Percentiles rank a stretch among this genome's conserved stretches.
These are phyloP conservation scores for Alternaria metachromatica DNA, from an alignment of 2,329 filamentous ascomycete species.

Conservation along the genomic window DNA sequence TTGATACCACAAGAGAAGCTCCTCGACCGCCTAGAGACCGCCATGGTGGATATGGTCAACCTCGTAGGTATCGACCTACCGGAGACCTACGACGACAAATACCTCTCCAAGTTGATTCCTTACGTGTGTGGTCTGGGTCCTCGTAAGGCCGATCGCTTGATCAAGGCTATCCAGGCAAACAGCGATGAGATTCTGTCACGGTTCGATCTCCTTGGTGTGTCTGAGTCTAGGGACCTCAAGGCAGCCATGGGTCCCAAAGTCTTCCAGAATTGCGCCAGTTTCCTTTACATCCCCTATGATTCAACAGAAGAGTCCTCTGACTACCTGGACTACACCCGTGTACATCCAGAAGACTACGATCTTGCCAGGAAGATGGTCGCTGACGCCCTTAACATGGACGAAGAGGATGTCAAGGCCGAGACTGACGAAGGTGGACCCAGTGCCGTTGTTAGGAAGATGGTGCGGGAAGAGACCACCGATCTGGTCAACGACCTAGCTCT, in stretches of 20 bases:
- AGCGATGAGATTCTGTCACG: slow-evolving; percentile 84
- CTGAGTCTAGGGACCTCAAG: slow-evolving; percentile 60
- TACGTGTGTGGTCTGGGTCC: slow-evolving; percentile 92
- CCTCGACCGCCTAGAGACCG: slow-evolving; percentile 85
- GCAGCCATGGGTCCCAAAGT: slow-evolving; percentile 78
- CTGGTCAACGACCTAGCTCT: slow-evolving; percentile 95
- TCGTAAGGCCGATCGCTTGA: slow-evolving; percentile 82
- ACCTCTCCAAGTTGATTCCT: slow-evolving; percentile 85
- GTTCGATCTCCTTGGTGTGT: slow-evolving; percentile 87
- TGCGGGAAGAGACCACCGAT: slow-evolving; percentile 91
- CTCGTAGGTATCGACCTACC: slow-evolving; percentile 95
- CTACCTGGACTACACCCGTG: slow-evolving; percentile 93
- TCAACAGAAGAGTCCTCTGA: slow-evolving; percentile 82
- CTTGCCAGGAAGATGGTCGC: slow-evolving; percentile 98
- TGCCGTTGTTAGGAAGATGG: slow-evolving; percentile 92
- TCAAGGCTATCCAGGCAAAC: slow-evolving; percentile 92
- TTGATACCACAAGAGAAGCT: slow-evolving; percentile 88
- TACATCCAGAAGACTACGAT: slow-evolving; percentile 98
- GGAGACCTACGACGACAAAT: slow-evolving; percentile 80
- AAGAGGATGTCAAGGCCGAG: slow-evolving; percentile 96
- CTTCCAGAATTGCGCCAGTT: slow-evolving; percentile 97
- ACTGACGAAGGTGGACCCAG: slow-evolving; percentile 87
- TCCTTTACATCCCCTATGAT: slow-evolving; percentile 89
- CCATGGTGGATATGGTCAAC: slow-evolving; percentile 98
- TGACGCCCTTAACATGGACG: slow-evolving; percentile 93